Base-by-base conservation (phyloP, 441 rosid species). In the Melastoma candidum region DNA sequence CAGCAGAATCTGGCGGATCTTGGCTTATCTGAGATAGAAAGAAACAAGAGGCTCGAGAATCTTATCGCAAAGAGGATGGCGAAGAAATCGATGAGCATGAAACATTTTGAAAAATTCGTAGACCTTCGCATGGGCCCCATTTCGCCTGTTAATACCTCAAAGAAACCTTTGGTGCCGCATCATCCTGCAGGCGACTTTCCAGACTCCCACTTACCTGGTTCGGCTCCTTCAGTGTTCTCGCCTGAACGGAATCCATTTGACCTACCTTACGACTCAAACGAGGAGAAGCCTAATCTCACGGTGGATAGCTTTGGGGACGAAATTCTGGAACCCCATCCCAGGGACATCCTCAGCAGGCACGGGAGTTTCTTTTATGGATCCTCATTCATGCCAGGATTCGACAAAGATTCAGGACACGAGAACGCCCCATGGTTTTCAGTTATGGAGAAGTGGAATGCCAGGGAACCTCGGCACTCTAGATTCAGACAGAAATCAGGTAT, bases 1-100 rank as follows among this genome's bases (percentile, higher is more conserved):
- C 92, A 88, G 63, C 80, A 85, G 77, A 88, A 88, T 63, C 69
- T 82, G 4, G 81, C 82, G 90, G 95, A 93, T 66, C 87, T 88
- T 6, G 95, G 98, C 13, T 49, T 74, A 48, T 81, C 97, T 0
- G 95, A 88, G 77, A 54, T 82, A 4, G 98, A 93, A 71, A 64
- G 95, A 45, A 84, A 88, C 71, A 81, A 67, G 65, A 81, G 92
- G 67, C 64, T 92, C 43, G 92, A 88, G 74, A 81, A 70, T 71
- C 63, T 92, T 44, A 88, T 88, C 0, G 75, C 86, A 0, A 88
- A 79, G 62, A 73, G 98, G 44, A 62, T 83, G 55, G 80, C 94
- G 1, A 77, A 82, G 68, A 85, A 83, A 60, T 62, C 72, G 3
- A 68, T 65, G 65, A 56, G 69, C 32, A 63, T 81, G 60, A 68